phyloP scores from a whole-genome alignment of 2,329 filamentous ascomycete species.

The Trichoderma koningiopsis region DNA sequence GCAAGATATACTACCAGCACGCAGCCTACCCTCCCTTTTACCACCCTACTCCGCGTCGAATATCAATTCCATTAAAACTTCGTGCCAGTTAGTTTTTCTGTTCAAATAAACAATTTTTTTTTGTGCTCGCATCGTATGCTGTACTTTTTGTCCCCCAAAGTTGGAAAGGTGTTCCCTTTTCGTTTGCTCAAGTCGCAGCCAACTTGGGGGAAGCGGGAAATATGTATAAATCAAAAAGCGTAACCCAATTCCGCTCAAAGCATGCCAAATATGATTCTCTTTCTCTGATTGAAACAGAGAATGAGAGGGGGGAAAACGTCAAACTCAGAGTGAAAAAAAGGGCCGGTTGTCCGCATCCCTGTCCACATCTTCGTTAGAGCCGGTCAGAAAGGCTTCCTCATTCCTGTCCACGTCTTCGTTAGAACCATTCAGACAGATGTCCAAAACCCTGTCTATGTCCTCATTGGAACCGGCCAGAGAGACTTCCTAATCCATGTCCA shows the following conservation, averaged over 20 bases:
- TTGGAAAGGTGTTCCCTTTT: background rate
- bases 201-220: background rate
- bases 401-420: constrained; percentile 40
- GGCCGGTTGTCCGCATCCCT: too few relatives aligned
- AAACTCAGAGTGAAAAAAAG: constrained; percentile 4
- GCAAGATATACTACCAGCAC: constrained; percentile 16
- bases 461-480: constrained; percentile 34
- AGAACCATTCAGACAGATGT: constrained; percentile 30
- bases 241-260: constrained; percentile 23
- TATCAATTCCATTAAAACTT: background rate
- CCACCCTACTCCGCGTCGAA: background rate
- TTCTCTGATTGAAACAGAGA: constrained; percentile 26
- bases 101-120: background rate
- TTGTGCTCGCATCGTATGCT: background rate
- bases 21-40: constrained; percentile 1
- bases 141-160: background rate
- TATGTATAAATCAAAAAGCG: background rate
- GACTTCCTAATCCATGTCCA: constrained; percentile 38
- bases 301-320: constrained; percentile 26
- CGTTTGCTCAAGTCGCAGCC: background rate
- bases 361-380: too few relatives aligned
- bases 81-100: background rate
- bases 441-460: constrained; percentile 29
- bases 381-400: constrained; percentile 25
- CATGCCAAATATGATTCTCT: constrained; percentile 12